These are phyloP conservation scores for Solanum piurae DNA, from an alignment of 257 asterid genomes.

Conservation along the genomic window DNA sequence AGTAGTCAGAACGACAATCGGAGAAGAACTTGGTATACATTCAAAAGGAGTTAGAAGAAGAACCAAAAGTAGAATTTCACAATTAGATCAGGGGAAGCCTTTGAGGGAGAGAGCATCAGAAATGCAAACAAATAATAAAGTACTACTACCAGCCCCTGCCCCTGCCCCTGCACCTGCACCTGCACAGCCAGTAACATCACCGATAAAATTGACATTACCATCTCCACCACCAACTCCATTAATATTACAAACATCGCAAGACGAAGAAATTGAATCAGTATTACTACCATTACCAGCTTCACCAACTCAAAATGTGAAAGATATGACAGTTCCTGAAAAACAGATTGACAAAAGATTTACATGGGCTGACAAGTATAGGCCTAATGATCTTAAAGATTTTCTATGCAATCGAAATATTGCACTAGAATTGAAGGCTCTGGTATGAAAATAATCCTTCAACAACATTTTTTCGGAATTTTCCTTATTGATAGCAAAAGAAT, in stretches of 20 bases:
- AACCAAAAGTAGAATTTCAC: constrained; percentile 3
- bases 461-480: background rate
- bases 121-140: background rate
- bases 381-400: constrained; percentile 42
- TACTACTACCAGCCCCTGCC: constrained; percentile 5
- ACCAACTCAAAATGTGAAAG: constrained; percentile 5
- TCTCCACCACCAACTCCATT: constrained; percentile 19
- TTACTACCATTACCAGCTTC: background rate
- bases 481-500: background rate
- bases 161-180: background rate
- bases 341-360: constrained; percentile 15
- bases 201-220: background rate
- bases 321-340: background rate
- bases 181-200: constrained; percentile 7
- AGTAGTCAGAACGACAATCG: background rate
- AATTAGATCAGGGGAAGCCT: constrained; percentile 42
- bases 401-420: constrained; percentile 54
- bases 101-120: constrained; percentile 72
- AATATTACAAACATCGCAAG: background rate
- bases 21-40: constrained; percentile 5
- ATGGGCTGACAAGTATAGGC: constrained; percentile 68
- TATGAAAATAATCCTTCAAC: constrained; percentile 9
- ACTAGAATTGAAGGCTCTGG: constrained; percentile 27
- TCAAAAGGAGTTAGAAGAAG: background rate
- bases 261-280: background rate